A percentile compares a stretch with the other conserved stretches of the same genome.
phyloP scores from a whole-genome alignment of 331 rosid genomes.

The Rosa hybrid region DNA sequence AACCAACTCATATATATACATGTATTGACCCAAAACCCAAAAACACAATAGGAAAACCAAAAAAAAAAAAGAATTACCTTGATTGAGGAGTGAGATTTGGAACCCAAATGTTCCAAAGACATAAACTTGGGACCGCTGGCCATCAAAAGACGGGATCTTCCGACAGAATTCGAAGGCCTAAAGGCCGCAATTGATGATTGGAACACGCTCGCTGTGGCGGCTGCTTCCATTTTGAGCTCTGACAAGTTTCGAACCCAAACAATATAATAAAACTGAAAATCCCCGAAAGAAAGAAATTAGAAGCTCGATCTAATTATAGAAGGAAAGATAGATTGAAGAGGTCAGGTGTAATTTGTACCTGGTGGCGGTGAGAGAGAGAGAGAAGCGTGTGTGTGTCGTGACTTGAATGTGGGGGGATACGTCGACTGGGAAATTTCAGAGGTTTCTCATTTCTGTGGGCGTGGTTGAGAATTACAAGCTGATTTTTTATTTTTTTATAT shows the following conservation, averaged over 20 bases:
- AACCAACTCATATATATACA: no score
- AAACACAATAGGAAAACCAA: background rate
- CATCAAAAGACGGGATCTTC: slow-evolving; percentile 38
- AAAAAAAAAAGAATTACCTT: slow-evolving; percentile 35
- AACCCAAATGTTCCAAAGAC: slow-evolving; percentile 32
- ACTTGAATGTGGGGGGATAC: background rate
- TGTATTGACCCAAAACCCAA: no score
- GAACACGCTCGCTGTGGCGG: slow-evolving; percentile 36
- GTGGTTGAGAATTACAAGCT: background rate
- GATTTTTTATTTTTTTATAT: background rate
- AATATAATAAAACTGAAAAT: background rate
- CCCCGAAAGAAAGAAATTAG: background rate
- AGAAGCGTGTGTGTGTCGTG: background rate
- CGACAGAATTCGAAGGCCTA: slow-evolving; percentile 30
- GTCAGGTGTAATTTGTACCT: background rate
- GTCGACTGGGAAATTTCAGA: background rate
- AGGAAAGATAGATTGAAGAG: background rate
- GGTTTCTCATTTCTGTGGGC: background rate
- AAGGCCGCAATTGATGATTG: slow-evolving; percentile 41
- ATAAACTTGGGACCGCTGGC: slow-evolving; percentile 30
- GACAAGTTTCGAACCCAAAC: background rate
- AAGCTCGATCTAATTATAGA: background rate
- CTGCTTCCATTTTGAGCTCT: slow-evolving; percentile 58
- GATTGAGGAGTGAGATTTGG: slow-evolving; percentile 34
- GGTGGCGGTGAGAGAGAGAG: background rate